Conservation (phyloP, 1,284 basidiomycete genomes). For the Coniferiporia weirii region DNA sequence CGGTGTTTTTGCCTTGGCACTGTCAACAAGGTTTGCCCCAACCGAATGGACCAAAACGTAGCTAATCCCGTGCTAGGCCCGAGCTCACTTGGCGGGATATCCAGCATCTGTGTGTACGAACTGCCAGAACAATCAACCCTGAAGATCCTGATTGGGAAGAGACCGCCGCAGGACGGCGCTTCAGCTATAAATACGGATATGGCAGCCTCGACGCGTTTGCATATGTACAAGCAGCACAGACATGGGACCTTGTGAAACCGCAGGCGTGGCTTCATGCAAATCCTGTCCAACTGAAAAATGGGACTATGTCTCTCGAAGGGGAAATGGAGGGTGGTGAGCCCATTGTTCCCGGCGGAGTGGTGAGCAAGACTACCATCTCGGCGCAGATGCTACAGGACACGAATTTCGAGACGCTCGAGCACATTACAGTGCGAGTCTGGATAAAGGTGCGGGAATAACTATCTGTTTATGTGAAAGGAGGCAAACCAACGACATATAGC, state of each 20-base stretch:
- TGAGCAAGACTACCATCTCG: slow-evolving; percentile 67
- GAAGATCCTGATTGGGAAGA: slow-evolving; percentile 94
- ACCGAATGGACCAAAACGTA: slow-evolving; percentile 2
- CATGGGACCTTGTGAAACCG: slow-evolving; percentile 88
- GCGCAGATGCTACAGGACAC: slow-evolving; percentile 62
- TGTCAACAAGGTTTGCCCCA: slow-evolving; percentile 67
- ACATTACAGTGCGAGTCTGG: slow-evolving; percentile 92
- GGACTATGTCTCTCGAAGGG: slow-evolving; percentile 50
- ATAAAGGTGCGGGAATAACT: slow-evolving; percentile 42
- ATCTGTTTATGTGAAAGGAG: background rate
- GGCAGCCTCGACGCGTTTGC: slow-evolving; percentile 83
- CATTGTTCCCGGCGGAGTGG: slow-evolving; percentile 67
- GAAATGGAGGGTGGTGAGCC: slow-evolving; percentile 57
- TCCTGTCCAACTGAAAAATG: slow-evolving; percentile 61
- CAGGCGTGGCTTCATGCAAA: slow-evolving; percentile 86
- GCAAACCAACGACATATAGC: slow-evolving; percentile 27
- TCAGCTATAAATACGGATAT: slow-evolving; percentile 98
- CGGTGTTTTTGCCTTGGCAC: slow-evolving; percentile 84
- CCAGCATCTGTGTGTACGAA: slow-evolving; percentile 85
- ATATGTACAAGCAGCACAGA: slow-evolving; percentile 78
- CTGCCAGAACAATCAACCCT: slow-evolving; percentile 76
- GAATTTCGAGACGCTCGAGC: slow-evolving; percentile 89
- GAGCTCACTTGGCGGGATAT: slow-evolving; percentile 97
- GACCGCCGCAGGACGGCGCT: slow-evolving; percentile 74
- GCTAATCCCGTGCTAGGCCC: slow-evolving; percentile 46